A percentile compares a stretch with the other conserved stretches of the same genome.
phyloP scores from a whole-genome alignment of 2,329 filamentous ascomycete genomes.

The Colletotrichum liriopes region DNA sequence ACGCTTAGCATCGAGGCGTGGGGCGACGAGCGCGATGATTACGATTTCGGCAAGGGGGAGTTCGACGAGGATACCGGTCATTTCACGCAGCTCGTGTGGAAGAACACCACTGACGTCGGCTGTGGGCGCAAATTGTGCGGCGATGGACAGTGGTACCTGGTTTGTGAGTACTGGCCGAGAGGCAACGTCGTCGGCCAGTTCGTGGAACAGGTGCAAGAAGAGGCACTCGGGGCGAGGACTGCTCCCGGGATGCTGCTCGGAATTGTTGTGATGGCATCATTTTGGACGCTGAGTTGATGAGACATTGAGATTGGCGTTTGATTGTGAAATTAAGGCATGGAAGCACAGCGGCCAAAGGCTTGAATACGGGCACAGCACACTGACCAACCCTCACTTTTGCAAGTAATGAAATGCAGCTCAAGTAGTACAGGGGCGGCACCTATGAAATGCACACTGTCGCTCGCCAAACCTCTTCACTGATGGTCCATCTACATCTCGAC shows the following conservation, averaged over 20 bases:
- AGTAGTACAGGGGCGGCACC: neutral
- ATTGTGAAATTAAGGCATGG: too few species aligned
- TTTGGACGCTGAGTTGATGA: neutral
- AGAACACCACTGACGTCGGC: constrained; percentile 71
- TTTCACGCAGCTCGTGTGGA: constrained; percentile 84
- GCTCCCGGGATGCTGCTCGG: neutral
- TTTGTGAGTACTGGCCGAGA: constrained; percentile 79
- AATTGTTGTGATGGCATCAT: neutral
- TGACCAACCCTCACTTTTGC: neutral
- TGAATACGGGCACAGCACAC: neutral
- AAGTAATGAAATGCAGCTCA: neutral
- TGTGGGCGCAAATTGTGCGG: constrained; percentile 58
- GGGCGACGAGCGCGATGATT: constrained; percentile 73
- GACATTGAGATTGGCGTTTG: neutral
- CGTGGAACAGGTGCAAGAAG: constrained; percentile 48
- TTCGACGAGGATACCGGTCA: constrained; percentile 76
- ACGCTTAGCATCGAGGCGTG: constrained; percentile 75
- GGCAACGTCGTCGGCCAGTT: constrained; percentile 75
- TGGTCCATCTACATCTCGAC: neutral
- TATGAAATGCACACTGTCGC: neutral
- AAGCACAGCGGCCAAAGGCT: neutral
- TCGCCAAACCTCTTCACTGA: too few species aligned
- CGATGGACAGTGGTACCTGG: constrained; percentile 72
- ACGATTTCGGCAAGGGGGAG: constrained; percentile 70
- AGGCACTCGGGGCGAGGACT: constrained; percentile 1